A percentile compares a stretch with the other conserved stretches of the same genome.
These are phyloP conservation scores for Dendryphion nanum DNA, from an alignment of 2,329 filamentous ascomycete species.

Conservation along the genomic window DNA sequence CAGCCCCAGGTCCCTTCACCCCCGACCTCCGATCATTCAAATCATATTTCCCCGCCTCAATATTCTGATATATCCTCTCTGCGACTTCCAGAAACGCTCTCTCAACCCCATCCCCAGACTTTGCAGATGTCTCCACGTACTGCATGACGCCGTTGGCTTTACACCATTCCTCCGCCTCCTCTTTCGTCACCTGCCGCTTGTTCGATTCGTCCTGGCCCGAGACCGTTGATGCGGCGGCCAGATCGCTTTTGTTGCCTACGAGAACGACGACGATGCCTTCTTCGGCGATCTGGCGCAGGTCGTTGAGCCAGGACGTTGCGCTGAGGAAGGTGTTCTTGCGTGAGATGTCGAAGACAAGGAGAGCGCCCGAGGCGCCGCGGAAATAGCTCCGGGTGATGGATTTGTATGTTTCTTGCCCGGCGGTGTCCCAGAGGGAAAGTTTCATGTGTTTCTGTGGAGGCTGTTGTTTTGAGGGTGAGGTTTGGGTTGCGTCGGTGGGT, in stretches of 20 bases:
- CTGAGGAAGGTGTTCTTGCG: slow-evolving; percentile 81
- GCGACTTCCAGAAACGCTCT: slow-evolving; percentile 90
- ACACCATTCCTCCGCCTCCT: slow-evolving; percentile 91
- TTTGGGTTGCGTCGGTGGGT: slow-evolving; percentile 14
- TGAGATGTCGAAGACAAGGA: slow-evolving; percentile 94
- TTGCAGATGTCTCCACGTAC: slow-evolving; percentile 95
- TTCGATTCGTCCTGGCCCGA: slow-evolving; percentile 47
- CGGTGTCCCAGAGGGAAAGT: slow-evolving; percentile 91
- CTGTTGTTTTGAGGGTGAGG: slow-evolving; percentile 27
- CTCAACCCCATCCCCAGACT: slow-evolving; percentile 92
- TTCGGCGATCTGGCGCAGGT: slow-evolving; percentile 91
- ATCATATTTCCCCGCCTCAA: slow-evolving; percentile 92
- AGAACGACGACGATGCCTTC: slow-evolving; percentile 92
- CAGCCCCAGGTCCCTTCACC: slow-evolving; percentile 68
- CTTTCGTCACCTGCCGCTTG: slow-evolving; percentile 73
- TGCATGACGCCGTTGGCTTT: slow-evolving; percentile 79
- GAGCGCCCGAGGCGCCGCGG: slow-evolving; percentile 71
- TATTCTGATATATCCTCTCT: slow-evolving; percentile 94
- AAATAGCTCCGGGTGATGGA: slow-evolving; percentile 94
- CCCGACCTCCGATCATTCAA: slow-evolving; percentile 89
- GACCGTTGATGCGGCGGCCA: slow-evolving; percentile 54
- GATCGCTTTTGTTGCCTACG: slow-evolving; percentile 92
- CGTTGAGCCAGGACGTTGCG: slow-evolving; percentile 89
- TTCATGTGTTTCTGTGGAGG: slow-evolving; percentile 77
- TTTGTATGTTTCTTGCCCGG: slow-evolving; percentile 96